Evolutionary conservation across 2,329 filamentous ascomycete species (phyloP), one percentile per base, ranked within the genome.

Genomic region (Fusarium anthophilum): DNA sequence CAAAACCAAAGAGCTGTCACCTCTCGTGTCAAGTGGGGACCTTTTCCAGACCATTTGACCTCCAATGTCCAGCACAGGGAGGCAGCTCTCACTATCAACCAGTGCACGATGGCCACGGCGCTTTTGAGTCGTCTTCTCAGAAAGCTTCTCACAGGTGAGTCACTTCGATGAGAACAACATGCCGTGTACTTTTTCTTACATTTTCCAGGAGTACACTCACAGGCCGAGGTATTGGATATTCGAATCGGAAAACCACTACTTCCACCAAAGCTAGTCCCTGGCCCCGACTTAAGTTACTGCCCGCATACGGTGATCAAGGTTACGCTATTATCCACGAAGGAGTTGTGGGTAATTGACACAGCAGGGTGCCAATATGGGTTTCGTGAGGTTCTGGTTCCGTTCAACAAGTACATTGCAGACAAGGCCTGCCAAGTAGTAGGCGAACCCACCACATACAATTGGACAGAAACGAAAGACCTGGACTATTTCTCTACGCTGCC

Each of bases 281-380:
- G 57, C 22, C 57, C n/a, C 7, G 45, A 60, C 24, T 8, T 53
- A 3, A 43, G 32, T 6, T 1, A 8, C 6, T 60, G 57, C 20
- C 57, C 28, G 0, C 57, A 60, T 30, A 35, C 57, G 6, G 35
- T 60, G 7, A 41, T 60, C 1, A 60, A 60, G 10, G n/a, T 41
- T 5, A 20, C 7, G 26, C 13, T 60, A 14, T 20, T 22, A 32
- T 14, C 12, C 2, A 11, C 57, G 3, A 14, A 7, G 0, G 45
- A 60, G 45, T 35, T 9, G 9, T 43, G 57, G 57, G 14, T 41
- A 12, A n/a, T 60, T 24, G 57, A 60, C 8, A 35, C 37, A 12
- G 39, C 57, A 14, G 57, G 57, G 9, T 60, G 57, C 4, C 57
- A 60, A 3, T 60, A 35, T 35, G 57, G 57, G 26, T 60, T 60